Conservation (phyloP, 305 asterid genomes). For the Fraxinus angustifolia region DNA sequence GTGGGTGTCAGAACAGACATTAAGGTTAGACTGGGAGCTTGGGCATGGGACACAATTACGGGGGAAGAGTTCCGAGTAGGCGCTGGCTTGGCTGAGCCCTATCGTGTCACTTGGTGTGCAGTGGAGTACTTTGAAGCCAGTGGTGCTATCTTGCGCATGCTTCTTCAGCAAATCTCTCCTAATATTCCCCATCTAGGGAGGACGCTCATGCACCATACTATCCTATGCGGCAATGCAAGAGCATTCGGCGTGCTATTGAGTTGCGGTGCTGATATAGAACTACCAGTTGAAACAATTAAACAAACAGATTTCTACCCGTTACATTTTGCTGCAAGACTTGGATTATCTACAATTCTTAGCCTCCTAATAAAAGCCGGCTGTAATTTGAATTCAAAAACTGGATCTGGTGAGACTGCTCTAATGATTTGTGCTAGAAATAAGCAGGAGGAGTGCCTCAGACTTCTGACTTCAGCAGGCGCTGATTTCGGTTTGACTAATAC, state of each 20-base stretch:
- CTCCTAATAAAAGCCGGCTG: slow-evolving; percentile 49
- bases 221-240: slow-evolving; percentile 51
- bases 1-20: slow-evolving; percentile 58
- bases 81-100: slow-evolving; percentile 82
- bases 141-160: slow-evolving; percentile 55
- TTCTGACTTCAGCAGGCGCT: slow-evolving; percentile 57
- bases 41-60: slow-evolving; percentile 67
- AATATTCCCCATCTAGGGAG: slow-evolving; percentile 61
- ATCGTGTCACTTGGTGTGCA: slow-evolving; percentile 64
- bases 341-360: slow-evolving; percentile 32
- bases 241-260: slow-evolving; percentile 51
- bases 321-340: slow-evolving; percentile 61
- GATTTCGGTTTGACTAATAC: slow-evolving; percentile 48
- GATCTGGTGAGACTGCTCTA: slow-evolving; percentile 55
- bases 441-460: slow-evolving; percentile 49
- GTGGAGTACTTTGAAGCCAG: slow-evolving; percentile 68
- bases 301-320: slow-evolving; percentile 33
- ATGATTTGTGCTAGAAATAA: slow-evolving; percentile 53
- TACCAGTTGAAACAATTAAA: slow-evolving; percentile 39
- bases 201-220: slow-evolving; percentile 59
- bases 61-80: slow-evolving; percentile 82
- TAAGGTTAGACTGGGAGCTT: slow-evolving; percentile 67
- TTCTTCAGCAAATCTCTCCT: slow-evolving; percentile 54
- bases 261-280: slow-evolving; percentile 50
- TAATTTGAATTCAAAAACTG: slow-evolving; percentile 48